Base-by-base conservation (phyloP, 495 filamentous ascomycete species). In the Pseudomonodictys pantanalensis region DNA sequence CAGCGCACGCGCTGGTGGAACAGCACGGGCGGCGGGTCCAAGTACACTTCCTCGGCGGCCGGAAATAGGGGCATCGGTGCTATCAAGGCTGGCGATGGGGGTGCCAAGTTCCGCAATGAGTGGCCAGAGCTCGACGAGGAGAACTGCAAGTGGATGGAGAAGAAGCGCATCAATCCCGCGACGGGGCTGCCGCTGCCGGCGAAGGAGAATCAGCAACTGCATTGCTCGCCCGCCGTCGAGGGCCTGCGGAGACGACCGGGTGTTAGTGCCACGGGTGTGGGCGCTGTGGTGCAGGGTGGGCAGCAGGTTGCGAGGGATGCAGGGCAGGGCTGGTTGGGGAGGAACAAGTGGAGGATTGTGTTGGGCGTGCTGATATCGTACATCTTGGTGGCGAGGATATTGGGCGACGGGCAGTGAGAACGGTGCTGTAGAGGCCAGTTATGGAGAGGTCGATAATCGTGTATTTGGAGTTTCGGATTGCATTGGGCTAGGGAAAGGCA, bases 1-100 rank as follows among this genome's bases (percentile, higher is more conserved):
- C 81, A 81, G 9, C 81, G 90, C 48, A 89, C 88, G 2, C 76
- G 89, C 42, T 98, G 93, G 93, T 97, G 93, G 93, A 98, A 98
- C 72, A 86, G 83, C 25, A 97, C 93, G 1, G 95, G 92, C 20
- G 95, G 93, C 32, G 93, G 93, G n/a, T 89, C 86, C 3, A 85
- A 56, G 33, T 35, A 42, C 15, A n/a, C 44, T n/a, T 17, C 38
- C 1, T 12, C 60, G 18, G 24, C 15, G 7, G 43, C 35, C 8
- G 50, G 56, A 2, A 69, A 69, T 49, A 61, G 56, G 15, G 86
- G 85, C 0, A 78, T 86, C 51, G 87, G 87, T 29, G 84, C 83
- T 22, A 82, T 88, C 49, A 86, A 84, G 66, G 88, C 88, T 10
- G 93, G 93, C 15, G 93, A 98, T 70, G 91, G 93, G 2, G 93